Evolutionary conservation across 139 green algal genomes (phyloP).

Genomic region (Chlamydomonas asymmetrica): DNA sequence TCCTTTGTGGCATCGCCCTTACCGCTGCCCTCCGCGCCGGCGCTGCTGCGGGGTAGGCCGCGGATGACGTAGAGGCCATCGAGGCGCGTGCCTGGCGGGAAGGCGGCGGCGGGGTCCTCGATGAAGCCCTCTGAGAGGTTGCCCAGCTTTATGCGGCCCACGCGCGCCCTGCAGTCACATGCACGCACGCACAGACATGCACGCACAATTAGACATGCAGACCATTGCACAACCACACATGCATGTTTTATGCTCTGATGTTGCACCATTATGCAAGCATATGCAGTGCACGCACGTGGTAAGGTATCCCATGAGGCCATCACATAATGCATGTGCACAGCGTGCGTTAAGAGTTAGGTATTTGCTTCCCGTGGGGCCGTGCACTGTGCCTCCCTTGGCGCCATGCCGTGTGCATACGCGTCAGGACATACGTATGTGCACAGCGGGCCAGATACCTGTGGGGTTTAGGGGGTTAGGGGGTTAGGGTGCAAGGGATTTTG

Average conservation of each 20-base stretch:
- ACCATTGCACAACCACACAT: not conserved
- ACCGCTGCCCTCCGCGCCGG: not conserved
- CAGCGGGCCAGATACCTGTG: no score
- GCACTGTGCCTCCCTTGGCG: no score
- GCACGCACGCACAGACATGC: not conserved
- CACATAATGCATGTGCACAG: not conserved
- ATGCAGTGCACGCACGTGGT: not conserved
- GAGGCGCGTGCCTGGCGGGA: slow-evolving; percentile 78
- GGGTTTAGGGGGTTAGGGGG: no score
- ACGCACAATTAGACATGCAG: not conserved
- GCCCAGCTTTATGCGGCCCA: slow-evolving; percentile 75
- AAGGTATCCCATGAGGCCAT: not conserved
- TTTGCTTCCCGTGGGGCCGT: no score
- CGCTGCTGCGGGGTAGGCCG: no score
- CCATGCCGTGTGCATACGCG: no score
- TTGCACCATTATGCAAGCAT: not conserved
- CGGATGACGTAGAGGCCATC: no score
- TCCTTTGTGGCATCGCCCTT: no score
- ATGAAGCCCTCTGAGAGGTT: slow-evolving; percentile 86
- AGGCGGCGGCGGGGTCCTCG: slow-evolving; percentile 71
- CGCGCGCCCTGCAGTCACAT: slow-evolving; percentile 27
- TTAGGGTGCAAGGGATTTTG: no score
- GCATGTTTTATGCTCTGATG: not conserved
- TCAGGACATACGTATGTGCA: no score
- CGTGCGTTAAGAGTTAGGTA: not conserved